These are phyloP conservation scores for Penicillium sp. DNA, from an alignment of 2,329 filamentous ascomycete genomes.

Conservation along the genomic window DNA sequence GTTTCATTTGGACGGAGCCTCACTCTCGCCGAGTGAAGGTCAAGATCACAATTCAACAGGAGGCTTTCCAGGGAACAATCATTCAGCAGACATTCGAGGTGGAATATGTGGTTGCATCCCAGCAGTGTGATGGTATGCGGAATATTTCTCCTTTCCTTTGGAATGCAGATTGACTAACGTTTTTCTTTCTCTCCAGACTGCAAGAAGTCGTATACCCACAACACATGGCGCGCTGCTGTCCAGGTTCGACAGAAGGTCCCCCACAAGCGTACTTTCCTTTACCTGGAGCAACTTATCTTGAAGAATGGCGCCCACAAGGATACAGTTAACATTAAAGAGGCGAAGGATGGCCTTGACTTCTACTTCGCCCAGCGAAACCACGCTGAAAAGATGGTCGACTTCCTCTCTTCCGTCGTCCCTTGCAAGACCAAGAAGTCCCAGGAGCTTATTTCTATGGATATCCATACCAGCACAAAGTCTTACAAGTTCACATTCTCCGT, in stretches of 20 bases:
- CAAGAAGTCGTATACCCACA: constrained; percentile 92
- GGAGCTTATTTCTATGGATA: constrained; percentile 89
- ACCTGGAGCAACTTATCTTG: constrained; percentile 89
- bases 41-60: constrained; percentile 88
- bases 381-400: constrained; percentile 89
- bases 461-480: constrained; percentile 83
- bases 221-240: constrained; percentile 90
- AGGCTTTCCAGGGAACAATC: constrained; percentile 65
- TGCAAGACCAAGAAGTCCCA: constrained; percentile 80
- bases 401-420: constrained; percentile 58
- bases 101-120: constrained; percentile 82
- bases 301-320: constrained; percentile 91
- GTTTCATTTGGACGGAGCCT: constrained; percentile 97
- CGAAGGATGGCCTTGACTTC: constrained; percentile 93
- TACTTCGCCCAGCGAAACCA: constrained; percentile 89
- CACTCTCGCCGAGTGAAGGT: constrained; percentile 90
- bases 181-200: constrained; percentile 65
- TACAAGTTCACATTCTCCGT: constrained; percentile 93
- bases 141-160: no score
- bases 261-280: constrained; percentile 85
- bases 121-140: constrained; percentile 66
- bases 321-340: constrained; percentile 97
- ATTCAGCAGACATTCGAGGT: constrained; percentile 96
- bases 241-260: constrained; percentile 96
- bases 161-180: not conserved